Conservation (phyloP, 140 eudicot genomes). For the Flaveria floridana region DNA sequence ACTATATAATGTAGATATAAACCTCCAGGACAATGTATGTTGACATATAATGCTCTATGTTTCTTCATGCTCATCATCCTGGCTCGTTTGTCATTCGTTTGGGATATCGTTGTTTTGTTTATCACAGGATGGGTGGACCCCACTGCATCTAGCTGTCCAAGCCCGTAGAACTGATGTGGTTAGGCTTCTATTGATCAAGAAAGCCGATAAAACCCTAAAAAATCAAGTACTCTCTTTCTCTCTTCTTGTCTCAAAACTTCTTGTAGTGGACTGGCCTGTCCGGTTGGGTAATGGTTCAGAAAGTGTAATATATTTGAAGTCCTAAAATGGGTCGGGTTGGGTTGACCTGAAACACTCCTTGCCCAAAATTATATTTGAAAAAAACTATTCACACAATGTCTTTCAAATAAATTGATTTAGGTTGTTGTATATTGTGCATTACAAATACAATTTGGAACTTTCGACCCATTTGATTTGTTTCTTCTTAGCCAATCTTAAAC, state of each 20-base stretch:
- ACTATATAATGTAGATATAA: conserved; percentile 82
- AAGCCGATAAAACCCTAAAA: conserved; percentile 70
- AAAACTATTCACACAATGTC: not conserved
- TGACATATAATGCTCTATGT: not conserved
- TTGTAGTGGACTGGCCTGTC: not conserved
- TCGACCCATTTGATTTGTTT: not conserved
- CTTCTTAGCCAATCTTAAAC: no score
- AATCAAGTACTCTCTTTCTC: conserved; percentile 52
- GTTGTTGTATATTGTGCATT: not conserved
- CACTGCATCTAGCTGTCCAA: conserved; percentile 92
- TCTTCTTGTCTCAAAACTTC: not conserved
- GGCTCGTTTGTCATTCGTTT: conserved; percentile 4
- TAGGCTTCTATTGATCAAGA: conserved; percentile 77
- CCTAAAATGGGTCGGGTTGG: not conserved
- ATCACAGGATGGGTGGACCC: conserved; percentile 91
- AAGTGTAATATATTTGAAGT: not conserved
- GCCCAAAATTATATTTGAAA: not conserved
- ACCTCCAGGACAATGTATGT: conserved; percentile 81
- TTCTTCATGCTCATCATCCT: conserved; percentile 12
- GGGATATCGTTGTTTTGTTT: conserved; percentile 15
- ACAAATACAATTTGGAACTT: not conserved
- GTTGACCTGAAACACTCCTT: not conserved
- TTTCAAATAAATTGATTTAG: not conserved
- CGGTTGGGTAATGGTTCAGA: not conserved
- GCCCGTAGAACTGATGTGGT: conserved; percentile 86